Evolutionary conservation across 768 basidiomycete species (phyloP).

Genomic region (Austroboletus festivus): DNA sequence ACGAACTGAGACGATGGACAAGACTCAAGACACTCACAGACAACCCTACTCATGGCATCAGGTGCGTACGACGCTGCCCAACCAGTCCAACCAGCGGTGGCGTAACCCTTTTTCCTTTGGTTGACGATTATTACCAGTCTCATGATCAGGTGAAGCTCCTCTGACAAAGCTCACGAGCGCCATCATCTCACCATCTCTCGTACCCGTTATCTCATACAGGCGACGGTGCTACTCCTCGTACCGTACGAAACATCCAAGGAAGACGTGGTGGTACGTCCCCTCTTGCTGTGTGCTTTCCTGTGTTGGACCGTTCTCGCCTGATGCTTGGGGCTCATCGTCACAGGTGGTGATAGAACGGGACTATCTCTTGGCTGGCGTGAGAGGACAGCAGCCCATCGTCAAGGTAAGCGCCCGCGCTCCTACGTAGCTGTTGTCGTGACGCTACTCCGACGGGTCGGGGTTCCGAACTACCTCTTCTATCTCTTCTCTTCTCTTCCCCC

Average conservation of each 20-base stretch:
- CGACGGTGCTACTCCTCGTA: conserved; percentile 71
- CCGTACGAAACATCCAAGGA: conserved; percentile 70
- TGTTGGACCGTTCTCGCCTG: conserved; percentile 2
- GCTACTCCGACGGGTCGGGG: background rate
- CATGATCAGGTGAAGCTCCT: conserved; percentile 71
- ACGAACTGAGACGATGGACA: conserved; percentile 22
- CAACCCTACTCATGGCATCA: conserved; percentile 82
- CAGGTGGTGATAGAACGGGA: conserved; percentile 74
- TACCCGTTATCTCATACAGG: conserved; percentile 40
- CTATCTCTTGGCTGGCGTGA: conserved; percentile 70
- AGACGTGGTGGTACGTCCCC: conserved; percentile 57
- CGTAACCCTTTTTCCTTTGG: conserved; percentile 9
- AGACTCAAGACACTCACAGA: conserved; percentile 28
- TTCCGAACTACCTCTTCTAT: background rate
- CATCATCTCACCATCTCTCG: conserved; percentile 17
- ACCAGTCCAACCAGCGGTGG: conserved; percentile 9
- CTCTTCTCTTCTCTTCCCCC: background rate
- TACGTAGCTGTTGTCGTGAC: too few species aligned
- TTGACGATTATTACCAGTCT: conserved; percentile 47
- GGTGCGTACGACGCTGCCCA: conserved; percentile 42
- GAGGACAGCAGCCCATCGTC: conserved; percentile 64
- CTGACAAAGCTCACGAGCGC: conserved; percentile 6
- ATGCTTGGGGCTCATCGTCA: background rate
- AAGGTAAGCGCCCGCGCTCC: conserved; percentile 49
- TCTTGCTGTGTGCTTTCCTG: background rate